phyloP scores from a whole-genome alignment of 768 basidiomycete species.

The Termitomyces sp. region DNA sequence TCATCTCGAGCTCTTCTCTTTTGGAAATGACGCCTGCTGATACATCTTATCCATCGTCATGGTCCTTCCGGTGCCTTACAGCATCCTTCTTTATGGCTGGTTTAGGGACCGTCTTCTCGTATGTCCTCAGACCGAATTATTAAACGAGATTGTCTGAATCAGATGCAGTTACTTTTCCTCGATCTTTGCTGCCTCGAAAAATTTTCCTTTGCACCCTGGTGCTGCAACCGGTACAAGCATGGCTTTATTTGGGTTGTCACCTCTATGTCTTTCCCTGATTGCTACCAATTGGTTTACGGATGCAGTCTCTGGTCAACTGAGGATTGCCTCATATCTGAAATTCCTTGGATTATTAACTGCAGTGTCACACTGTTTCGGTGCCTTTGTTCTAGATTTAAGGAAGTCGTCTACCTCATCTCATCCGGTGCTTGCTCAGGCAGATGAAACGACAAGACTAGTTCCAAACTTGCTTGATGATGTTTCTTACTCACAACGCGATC shows the following conservation, averaged over 20 bases:
- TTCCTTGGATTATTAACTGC: constrained; percentile 55
- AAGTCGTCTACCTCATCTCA: not conserved
- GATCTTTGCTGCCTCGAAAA: constrained; percentile 69
- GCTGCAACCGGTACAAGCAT: constrained; percentile 61
- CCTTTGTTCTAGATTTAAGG: constrained; percentile 30
- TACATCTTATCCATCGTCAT: constrained; percentile 27
- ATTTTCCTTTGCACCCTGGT: constrained; percentile 61
- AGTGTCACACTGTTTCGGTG: constrained; percentile 48
- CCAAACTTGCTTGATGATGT: not conserved
- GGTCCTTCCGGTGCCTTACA: constrained; percentile 48
- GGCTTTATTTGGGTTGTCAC: constrained; percentile 79
- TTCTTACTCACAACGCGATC: constrained; percentile 6
- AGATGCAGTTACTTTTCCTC: constrained; percentile 56
- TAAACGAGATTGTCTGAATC: not conserved
- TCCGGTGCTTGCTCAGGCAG: not conserved
- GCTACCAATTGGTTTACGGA: constrained; percentile 59
- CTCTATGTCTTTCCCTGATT: constrained; percentile 61
- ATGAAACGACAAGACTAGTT: constrained; percentile 30
- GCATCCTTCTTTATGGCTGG: constrained; percentile 59
- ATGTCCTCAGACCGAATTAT: constrained; percentile 20
- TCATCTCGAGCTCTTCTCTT: constrained; percentile 56
- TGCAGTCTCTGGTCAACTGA: constrained; percentile 32
- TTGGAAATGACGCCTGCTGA: constrained; percentile 40
- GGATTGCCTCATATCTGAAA: constrained; percentile 41
- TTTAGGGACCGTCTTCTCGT: constrained; percentile 71